phyloP scores from a whole-genome alignment of 2,329 filamentous ascomycete genomes.

The Sclerotiophoma versabilis region DNA sequence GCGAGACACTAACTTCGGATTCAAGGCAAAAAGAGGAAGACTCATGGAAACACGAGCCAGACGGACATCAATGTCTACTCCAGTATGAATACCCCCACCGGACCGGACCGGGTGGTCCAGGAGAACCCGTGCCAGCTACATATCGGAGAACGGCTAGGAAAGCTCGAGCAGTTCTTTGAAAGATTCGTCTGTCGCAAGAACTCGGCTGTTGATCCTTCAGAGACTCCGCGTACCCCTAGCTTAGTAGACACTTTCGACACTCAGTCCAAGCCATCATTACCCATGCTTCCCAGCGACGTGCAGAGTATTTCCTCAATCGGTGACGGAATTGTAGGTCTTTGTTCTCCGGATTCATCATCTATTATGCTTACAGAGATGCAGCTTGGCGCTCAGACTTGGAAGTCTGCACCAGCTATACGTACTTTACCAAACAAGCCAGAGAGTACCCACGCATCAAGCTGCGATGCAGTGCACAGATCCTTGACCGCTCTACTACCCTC shows the following conservation, averaged over 20 bases:
- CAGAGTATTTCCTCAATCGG: slow-evolving; percentile 40
- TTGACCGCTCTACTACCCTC: slow-evolving; percentile 42
- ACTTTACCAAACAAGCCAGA: slow-evolving; percentile 31
- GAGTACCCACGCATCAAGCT: slow-evolving; percentile 1
- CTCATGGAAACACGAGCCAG: slow-evolving; percentile 23
- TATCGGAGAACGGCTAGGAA: slow-evolving; percentile 42
- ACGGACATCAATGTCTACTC: slow-evolving; percentile 21
- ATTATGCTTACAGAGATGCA: slow-evolving; percentile 22
- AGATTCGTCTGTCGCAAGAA: slow-evolving; percentile 45
- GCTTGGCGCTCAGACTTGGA: slow-evolving; percentile 43
- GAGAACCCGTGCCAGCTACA: slow-evolving; percentile 37
- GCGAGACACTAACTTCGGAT: slow-evolving; percentile 16
- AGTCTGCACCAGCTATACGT: slow-evolving; percentile 37
- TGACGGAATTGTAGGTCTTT: slow-evolving; percentile 39
- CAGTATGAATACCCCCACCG: slow-evolving; percentile 20
- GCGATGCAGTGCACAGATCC: slow-evolving; percentile 31
- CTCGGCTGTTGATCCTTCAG: slow-evolving; percentile 16
- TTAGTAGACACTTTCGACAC: slow-evolving; percentile 32
- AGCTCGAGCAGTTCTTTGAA: slow-evolving; percentile 47
- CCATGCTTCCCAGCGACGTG: slow-evolving; percentile 30
- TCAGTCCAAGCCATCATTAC: slow-evolving; percentile 26
- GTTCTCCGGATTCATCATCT: background rate
- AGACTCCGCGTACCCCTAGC: slow-evolving; percentile 28
- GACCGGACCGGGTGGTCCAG: slow-evolving; percentile 25
- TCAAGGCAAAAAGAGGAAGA: slow-evolving; percentile 45